Conservation (phyloP, 305 asterid genomes). For the Solanum hybrid region DNA sequence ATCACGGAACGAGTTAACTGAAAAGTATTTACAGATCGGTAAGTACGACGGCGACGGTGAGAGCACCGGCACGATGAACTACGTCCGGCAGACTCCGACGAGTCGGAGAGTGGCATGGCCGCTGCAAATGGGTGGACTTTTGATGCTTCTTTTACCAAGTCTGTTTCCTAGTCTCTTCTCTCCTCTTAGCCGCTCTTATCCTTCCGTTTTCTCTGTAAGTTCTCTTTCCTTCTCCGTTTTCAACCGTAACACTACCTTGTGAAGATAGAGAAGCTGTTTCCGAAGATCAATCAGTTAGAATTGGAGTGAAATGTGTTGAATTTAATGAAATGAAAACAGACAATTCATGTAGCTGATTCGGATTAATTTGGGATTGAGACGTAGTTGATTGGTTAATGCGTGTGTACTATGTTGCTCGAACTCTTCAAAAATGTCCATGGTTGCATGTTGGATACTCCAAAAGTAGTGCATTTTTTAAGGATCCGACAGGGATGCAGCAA, state of each 20-base stretch:
- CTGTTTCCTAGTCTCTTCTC: conserved; percentile 26
- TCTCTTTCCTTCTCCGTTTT: not conserved
- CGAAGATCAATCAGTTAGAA: not conserved
- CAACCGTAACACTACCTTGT: not conserved
- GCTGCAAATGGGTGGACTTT: conserved; percentile 18
- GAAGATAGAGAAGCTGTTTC: not conserved
- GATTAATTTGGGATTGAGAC: not conserved
- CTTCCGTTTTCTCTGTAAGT: conserved; percentile 34
- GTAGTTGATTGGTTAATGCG: not conserved
- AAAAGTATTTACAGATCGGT: not conserved
- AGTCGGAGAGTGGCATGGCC: not conserved
- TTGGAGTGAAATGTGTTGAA: not conserved
- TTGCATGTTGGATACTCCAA: not conserved
- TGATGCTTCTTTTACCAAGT: conserved; percentile 23
- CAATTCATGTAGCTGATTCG: not conserved
- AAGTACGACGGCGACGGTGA: not conserved
- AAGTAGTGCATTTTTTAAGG: not conserved
- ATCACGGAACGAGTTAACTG: not conserved
- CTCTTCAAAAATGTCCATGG: not conserved
- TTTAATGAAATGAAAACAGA: not conserved
- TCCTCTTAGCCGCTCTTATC: conserved; percentile 29
- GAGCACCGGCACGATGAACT: not conserved
- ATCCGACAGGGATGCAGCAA: fast-evolving
- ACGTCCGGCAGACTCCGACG: not conserved
- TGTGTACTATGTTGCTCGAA: not conserved